Evolutionary conservation across 805 yeast genomes (phyloP), one percentile per base, ranked within the genome.

Genomic region (Kuraishia ogatae): DNA sequence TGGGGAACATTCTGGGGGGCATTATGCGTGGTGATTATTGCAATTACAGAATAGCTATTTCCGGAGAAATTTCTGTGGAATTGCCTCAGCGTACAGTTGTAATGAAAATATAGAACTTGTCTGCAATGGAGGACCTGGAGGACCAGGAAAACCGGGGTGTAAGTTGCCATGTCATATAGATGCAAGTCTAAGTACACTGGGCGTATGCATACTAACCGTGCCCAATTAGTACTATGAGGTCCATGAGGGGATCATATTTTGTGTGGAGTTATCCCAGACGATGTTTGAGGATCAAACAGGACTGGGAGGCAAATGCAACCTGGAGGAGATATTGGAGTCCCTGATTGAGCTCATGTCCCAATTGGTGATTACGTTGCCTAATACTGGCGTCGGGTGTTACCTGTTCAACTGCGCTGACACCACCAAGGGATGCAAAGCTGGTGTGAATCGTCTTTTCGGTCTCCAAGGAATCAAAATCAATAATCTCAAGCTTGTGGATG

Each of bases 331-430:
- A 10, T 63, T 92, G 19, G 74, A 74, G 15, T 76, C 87, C 1
- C 72, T 88, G 6, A 72, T 77, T 53, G 82, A 80, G n/a, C 70
- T 89, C 39, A 79, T 90, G 70, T 74, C 84, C 2, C 85, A 82
- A 52, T 71, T 89, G 56, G 81, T 87, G 1, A 81, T 87, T 39
- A 76, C 85, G 0, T 68, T 81, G 46, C 89, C 91, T 1, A 73
- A 75, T 50, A 85, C 93, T 1, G 92, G 89, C 0, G 72, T 89
- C 24, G 97, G 97, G 0, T 79, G 91, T 51, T 80, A 84, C 62
- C 64, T 87, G 17, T 82, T 80, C 68, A 82, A 79, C 63, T 79
- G 80, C 66, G 62, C 59, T 54, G 62, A 50, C 4, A 50, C 23
- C 22, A 59, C 71, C 15, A 59, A 63, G 26, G 69, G 67, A 28